Base-by-base conservation (phyloP, 2,329 filamentous ascomycete species). In the Elsinoe perseae region DNA sequence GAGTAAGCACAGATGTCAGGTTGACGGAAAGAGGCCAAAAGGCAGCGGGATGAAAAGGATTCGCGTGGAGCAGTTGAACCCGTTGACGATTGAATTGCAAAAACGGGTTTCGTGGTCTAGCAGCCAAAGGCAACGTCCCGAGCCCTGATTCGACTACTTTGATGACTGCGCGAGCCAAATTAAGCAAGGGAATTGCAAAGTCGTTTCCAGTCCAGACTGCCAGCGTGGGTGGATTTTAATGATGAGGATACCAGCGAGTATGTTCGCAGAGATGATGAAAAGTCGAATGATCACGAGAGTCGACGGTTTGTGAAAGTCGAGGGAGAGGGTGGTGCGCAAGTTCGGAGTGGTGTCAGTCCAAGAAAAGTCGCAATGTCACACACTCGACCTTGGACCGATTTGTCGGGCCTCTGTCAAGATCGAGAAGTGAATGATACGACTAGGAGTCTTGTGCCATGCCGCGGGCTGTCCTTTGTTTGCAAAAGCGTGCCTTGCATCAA, bases 401-500 rank as follows among this genome's bases (percentile, higher is more conserved):
- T 42, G 50, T 50, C 54, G 40, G 54, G 48, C 56, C 42, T 21
- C 20, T 34, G 48, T 52, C 48, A 20, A 50, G 57, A 46, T 55
- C 48, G 50, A 59, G 38, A 25, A 25, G 32, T 53, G 56, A 21
- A 36, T 50, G 52, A 55, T 23, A 40, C 48, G 50, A 52, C 54
- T 56, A 55, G 53, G 50, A 54, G 52, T 60, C 53, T 50, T 50
- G 58, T 43, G 52, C 57, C 56, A 55, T 42, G 48, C 56, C 42
- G 46, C 54, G 56, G 56, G 58, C 43, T 44, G 46, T 56, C 48
- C 46, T 57, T 57, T 60, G 56, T 57, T 50, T 54, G 52, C 57
- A 34, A 55, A 52, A 54, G 25, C 48, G 58, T 60, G 53, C 58
- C 58, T 60, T 60, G 58, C 58, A 58, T 60, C 52, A 57, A 44